Evolutionary conservation across 176 grass and related monocot species (phyloP).

Genomic region (Secale cereale): DNA sequence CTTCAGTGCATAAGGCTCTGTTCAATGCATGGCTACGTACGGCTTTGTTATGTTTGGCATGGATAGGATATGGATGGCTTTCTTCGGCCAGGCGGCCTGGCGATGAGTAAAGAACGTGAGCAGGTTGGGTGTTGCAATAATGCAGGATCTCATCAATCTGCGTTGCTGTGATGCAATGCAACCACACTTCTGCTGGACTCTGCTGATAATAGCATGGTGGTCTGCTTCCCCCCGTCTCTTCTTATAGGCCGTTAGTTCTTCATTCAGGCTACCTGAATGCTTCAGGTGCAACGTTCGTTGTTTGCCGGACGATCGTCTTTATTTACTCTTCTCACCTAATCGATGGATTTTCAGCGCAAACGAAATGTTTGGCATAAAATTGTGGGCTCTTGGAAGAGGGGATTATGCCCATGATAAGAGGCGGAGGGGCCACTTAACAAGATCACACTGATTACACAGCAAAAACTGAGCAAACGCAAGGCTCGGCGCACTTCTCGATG

Average conservation of each 20-base stretch:
- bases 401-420: not conserved
- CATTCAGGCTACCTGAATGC: not conserved
- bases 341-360: not conserved
- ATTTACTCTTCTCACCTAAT: not conserved
- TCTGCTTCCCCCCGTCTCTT: not conserved
- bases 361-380: not conserved
- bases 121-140: not conserved
- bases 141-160: not conserved
- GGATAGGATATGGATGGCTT: not conserved
- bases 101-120: not conserved
- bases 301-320: too few species aligned
- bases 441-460: not conserved
- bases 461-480: not conserved
- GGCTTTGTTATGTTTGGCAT: not conserved
- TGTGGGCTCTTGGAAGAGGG: not conserved
- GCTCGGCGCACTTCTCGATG: not conserved
- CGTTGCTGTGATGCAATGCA: not conserved
- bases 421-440: not conserved
- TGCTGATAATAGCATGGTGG: not conserved
- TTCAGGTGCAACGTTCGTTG: too few species aligned
- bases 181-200: not conserved
- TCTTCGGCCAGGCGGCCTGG: not conserved
- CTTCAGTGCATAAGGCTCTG: not conserved
- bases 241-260: not conserved
- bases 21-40: not conserved